A percentile compares a stretch with the other conserved stretches of the same genome.
These are phyloP conservation scores for Dothideomycetes sp. DNA, from an alignment of 2,329 filamentous ascomycete species.

Conservation along the genomic window DNA sequence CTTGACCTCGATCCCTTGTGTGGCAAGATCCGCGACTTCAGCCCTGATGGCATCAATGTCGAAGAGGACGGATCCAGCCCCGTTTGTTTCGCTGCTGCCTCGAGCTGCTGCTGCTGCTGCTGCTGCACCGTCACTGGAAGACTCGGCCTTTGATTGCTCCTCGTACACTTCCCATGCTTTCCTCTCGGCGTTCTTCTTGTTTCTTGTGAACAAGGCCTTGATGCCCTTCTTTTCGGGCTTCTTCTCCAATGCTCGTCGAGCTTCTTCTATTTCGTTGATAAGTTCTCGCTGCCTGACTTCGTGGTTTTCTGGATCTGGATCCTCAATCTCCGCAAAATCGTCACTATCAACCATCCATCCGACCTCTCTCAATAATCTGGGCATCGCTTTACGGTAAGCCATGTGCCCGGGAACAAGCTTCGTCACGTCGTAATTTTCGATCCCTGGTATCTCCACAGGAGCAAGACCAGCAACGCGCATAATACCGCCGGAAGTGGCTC, in stretches of 20 bases:
- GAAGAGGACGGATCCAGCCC: conserved; percentile 58
- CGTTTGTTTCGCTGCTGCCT: conserved; percentile 36
- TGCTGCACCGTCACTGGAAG: no score
- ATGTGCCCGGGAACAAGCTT: conserved; percentile 82
- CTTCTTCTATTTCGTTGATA: conserved; percentile 94
- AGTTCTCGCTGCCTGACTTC: conserved; percentile 77
- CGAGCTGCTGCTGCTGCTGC: conserved; percentile 34
- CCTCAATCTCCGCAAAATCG: conserved; percentile 93
- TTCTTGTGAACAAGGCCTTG: conserved; percentile 64
- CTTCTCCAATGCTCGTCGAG: conserved; percentile 72
- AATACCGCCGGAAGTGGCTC: conserved; percentile 84
- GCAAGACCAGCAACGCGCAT: conserved; percentile 77
- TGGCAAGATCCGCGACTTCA: conserved; percentile 60
- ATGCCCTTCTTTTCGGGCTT: conserved; percentile 62
- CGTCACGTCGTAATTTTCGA: conserved; percentile 82
- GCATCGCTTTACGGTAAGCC: conserved; percentile 92
- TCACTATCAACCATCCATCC: conserved; percentile 88
- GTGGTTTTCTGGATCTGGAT: conserved; percentile 92
- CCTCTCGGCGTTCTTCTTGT: conserved; percentile 65
- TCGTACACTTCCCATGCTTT: conserved; percentile 94
- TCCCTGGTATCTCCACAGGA: conserved; percentile 63
- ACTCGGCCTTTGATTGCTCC: conserved; percentile 42
- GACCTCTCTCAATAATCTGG: conserved; percentile 70
- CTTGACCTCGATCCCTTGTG: conserved; percentile 64
- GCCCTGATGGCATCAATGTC: conserved; percentile 84